Percentiles rank a stretch among this genome's conserved stretches.
Conservation (phyloP, 495 filamentous ascomycete genomes). For the Aspergillus conjunctus region DNA sequence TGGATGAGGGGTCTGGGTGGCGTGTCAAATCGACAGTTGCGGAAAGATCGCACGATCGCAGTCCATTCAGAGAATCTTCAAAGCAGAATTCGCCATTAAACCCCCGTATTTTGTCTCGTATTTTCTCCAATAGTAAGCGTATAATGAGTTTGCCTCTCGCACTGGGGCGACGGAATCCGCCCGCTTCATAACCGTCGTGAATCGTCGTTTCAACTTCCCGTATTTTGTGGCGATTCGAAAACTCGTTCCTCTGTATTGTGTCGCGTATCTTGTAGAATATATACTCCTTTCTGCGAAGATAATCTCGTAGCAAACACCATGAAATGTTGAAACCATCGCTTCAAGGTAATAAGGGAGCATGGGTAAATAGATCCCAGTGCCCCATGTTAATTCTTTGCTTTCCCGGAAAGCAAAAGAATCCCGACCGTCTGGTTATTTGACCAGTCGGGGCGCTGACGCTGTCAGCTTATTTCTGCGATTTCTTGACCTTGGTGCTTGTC, state of each 20-base stretch:
- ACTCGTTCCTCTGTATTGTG: not conserved
- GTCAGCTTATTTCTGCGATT: conserved; percentile 45
- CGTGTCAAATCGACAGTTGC: conserved; percentile 7
- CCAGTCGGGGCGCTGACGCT: conserved; percentile 8
- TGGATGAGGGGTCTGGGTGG: not conserved
- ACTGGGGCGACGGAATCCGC: not conserved
- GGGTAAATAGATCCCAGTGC: not conserved
- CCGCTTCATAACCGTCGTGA: not conserved
- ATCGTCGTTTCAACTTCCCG: conserved; percentile 1
- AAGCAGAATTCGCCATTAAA: not conserved
- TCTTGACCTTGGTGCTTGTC: conserved; percentile 46
- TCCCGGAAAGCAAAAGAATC: conserved; percentile 14
- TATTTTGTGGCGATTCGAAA: conserved; percentile 1
- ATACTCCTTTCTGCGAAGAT: not conserved
- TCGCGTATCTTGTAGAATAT: conserved; percentile 10
- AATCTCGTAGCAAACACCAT: not conserved
- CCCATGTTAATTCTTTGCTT: conserved; percentile 17
- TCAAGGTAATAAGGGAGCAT: conserved; percentile 8
- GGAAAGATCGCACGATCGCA: not conserved
- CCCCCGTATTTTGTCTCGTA: not conserved
- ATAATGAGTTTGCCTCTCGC: not conserved
- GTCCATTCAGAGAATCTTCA: not conserved
- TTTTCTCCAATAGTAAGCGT: not conserved
- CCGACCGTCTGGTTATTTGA: conserved; percentile 11
- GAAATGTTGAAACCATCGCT: not conserved